phyloP scores from a whole-genome alignment of 2,329 filamentous ascomycete species.

The Clarireedia hainanense region DNA sequence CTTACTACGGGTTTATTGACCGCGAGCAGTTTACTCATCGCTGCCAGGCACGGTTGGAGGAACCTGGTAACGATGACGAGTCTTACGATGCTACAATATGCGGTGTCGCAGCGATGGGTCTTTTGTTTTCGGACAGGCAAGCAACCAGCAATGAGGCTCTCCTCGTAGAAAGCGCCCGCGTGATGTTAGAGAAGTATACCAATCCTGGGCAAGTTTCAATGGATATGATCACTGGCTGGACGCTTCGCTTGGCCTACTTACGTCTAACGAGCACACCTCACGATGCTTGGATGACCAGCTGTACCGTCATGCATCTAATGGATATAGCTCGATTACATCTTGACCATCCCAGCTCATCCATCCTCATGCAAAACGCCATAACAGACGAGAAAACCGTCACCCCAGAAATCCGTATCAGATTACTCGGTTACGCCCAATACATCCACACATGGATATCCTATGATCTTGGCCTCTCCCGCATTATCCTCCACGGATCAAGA shows the following conservation, averaged over 20 bases:
- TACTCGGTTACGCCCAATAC: slow-evolving; percentile 3
- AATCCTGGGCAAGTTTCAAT: slow-evolving; percentile 10
- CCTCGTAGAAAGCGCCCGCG: slow-evolving; percentile 15
- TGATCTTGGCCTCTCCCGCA: slow-evolving; percentile 3
- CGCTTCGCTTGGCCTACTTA: slow-evolving; percentile 19
- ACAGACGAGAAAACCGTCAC: background rate
- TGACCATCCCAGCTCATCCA: slow-evolving; percentile 8
- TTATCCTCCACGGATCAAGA: background rate
- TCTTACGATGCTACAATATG: slow-evolving; percentile 30
- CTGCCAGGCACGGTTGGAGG: background rate
- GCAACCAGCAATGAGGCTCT: slow-evolving; percentile 24
- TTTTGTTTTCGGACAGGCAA: slow-evolving; percentile 24
- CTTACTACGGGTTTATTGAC: slow-evolving; percentile 4
- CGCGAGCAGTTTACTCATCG: background rate
- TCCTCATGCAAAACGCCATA: background rate
- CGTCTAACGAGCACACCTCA: slow-evolving; percentile 20
- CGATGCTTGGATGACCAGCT: slow-evolving; percentile 21
- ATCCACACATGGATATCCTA: slow-evolving; percentile 7
- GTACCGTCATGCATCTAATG: slow-evolving; percentile 20
- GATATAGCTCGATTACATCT: slow-evolving; percentile 23
- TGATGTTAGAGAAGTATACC: slow-evolving; percentile 10
- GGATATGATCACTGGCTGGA: slow-evolving; percentile 18
- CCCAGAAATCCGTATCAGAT: slow-evolving; percentile 3
- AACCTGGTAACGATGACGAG: slow-evolving; percentile 16
- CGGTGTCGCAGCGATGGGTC: slow-evolving; percentile 29